Percentiles rank a stretch among this genome's conserved stretches.
Evolutionary conservation across 2,329 filamentous ascomycete species (phyloP).

Genomic region (Trichophyton simii): DNA sequence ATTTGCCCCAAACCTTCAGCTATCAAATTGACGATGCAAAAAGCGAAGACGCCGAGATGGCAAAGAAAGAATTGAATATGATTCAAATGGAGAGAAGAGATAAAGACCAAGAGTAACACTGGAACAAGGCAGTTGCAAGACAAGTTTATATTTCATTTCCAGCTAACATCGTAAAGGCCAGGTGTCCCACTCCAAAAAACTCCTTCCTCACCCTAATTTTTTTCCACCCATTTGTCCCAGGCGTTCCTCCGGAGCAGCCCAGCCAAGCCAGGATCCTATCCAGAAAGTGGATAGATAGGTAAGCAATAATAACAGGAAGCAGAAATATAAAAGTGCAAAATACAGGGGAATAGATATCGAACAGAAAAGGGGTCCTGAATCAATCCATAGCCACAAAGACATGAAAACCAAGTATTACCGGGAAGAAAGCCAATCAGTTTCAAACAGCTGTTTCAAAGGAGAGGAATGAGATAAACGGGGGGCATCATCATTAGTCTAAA

Average conservation of each 20-base stretch:
- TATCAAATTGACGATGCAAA: not conserved
- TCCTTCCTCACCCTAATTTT: constrained; percentile 23
- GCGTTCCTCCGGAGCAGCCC: constrained; percentile 30
- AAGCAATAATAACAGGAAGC: not conserved
- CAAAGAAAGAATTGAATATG: not conserved
- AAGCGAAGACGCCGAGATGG: not conserved
- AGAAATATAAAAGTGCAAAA: not conserved
- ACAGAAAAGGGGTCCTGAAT: constrained; percentile 22
- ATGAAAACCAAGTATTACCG: constrained; percentile 19
- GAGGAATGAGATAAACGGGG: constrained; percentile 16
- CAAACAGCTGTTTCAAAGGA: not conserved
- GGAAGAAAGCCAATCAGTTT: not conserved
- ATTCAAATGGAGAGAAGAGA: too few species aligned
- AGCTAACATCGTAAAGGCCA: not conserved
- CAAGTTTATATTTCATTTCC: not conserved
- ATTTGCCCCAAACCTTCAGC: not conserved
- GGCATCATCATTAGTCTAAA: constrained; percentile 20
- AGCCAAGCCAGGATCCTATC: constrained; percentile 16
- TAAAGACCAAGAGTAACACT: not conserved
- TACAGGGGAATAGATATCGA: constrained; percentile 1
- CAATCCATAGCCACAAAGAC: constrained; percentile 28
- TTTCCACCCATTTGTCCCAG: constrained; percentile 28
- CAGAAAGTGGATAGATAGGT: constrained; percentile 10
- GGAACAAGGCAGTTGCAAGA: not conserved
- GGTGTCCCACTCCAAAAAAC: constrained; percentile 17